Evolutionary conservation across 345 rosid genomes (phyloP).

Genomic region (Eucalyptus marginata): DNA sequence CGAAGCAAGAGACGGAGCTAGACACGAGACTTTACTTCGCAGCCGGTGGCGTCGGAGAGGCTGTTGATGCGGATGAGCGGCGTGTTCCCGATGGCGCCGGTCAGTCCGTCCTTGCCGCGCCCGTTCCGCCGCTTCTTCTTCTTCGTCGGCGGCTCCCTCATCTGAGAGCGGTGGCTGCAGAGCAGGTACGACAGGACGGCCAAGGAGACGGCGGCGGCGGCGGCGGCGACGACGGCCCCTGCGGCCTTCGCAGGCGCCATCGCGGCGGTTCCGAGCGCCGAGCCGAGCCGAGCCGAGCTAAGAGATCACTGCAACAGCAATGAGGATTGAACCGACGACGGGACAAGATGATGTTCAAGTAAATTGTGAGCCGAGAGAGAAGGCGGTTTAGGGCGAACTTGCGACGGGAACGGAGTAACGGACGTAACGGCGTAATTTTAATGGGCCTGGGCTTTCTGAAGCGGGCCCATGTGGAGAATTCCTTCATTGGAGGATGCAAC

Average conservation of each 20-base stretch:
- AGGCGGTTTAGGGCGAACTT: neutral
- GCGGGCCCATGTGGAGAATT: neutral
- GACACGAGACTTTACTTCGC: conserved; percentile 42
- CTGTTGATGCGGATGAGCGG: conserved; percentile 86
- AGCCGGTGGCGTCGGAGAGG: conserved; percentile 90
- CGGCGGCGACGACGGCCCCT: conserved; percentile 27
- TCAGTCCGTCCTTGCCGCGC: conserved; percentile 30
- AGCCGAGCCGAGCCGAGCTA: neutral
- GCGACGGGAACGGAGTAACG: neutral
- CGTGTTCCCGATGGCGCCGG: conserved; percentile 74
- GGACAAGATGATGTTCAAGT: neutral
- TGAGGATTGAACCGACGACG: neutral
- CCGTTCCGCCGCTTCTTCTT: conserved; percentile 30
- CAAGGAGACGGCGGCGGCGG: conserved; percentile 34
- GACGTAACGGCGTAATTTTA: neutral
- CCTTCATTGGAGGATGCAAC: neutral
- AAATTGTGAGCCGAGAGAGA: neutral
- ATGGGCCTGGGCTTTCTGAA: neutral
- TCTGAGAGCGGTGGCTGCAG: conserved; percentile 3
- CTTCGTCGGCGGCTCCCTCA: conserved; percentile 3
- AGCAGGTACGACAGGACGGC: conserved; percentile 32
- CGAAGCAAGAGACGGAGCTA: neutral
- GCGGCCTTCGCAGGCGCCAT: conserved; percentile 5
- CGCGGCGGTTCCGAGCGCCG: neutral
- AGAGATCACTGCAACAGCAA: neutral